These are phyloP conservation scores for Phytophthora citricola DNA, from an alignment of 352 stramenopile genomes.

Conservation along the genomic window DNA sequence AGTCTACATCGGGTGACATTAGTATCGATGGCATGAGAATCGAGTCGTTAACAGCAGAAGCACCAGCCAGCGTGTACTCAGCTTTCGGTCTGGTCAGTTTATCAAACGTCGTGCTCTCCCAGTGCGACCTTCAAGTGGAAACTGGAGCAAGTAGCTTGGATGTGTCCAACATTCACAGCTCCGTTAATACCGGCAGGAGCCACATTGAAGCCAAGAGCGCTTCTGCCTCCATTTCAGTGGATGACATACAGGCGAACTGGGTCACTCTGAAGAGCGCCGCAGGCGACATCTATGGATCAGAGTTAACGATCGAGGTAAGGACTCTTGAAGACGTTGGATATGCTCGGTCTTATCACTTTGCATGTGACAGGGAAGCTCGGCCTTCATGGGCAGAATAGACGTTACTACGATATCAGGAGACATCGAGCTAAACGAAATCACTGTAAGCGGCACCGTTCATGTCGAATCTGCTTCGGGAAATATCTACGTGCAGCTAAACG, in stretches of 20 bases:
- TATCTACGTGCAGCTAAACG: conserved; percentile 62
- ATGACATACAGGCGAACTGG: conserved; percentile 62
- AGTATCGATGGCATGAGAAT: conserved; percentile 50
- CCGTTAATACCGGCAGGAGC: conserved; percentile 56
- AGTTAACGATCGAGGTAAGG: conserved; percentile 47
- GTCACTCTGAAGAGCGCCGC: conserved; percentile 52
- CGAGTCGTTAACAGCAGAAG: conserved; percentile 41
- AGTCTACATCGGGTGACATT: conserved; percentile 61
- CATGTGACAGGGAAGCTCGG: conserved; percentile 49
- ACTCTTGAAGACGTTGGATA: not conserved
- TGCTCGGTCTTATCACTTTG: not conserved
- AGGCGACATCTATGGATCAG: conserved; percentile 50
- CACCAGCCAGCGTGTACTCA: conserved; percentile 43
- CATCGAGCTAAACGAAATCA: conserved; percentile 58
- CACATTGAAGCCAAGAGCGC: conserved; percentile 51
- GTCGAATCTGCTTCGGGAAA: conserved; percentile 73
- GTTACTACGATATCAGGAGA: conserved; percentile 65
- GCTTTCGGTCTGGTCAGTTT: conserved; percentile 55
- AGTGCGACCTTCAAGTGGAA: conserved; percentile 60
- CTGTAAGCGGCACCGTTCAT: conserved; percentile 59
- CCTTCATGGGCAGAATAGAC: conserved; percentile 77
- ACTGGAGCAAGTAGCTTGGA: conserved; percentile 59
- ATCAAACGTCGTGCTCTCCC: conserved; percentile 50
- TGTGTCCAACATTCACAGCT: conserved; percentile 48
- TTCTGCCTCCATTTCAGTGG: conserved; percentile 56